Base-by-base conservation (phyloP, 805 yeast genomes). In the Groenewaldozyma tartarivorans region DNA sequence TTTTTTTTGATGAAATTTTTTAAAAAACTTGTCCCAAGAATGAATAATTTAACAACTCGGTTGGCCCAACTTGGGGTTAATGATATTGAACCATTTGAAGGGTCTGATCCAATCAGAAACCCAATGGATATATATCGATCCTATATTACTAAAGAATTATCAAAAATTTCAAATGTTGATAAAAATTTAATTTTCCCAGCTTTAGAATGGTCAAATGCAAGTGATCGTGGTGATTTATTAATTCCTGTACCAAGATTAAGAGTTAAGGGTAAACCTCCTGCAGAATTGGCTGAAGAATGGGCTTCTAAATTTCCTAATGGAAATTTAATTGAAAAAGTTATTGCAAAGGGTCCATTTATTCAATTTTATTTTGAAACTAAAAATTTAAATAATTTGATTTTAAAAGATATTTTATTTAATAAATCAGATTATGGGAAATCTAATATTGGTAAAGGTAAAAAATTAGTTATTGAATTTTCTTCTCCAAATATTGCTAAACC, bases 401-500 rank as follows among this genome's bases (percentile, higher is more conserved):
- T 84, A 41, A 79, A 77, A 47, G 88, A 81, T 54, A 66, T 80
- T 33, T 71, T 88, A 51, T 65, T 66, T 38, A 72, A 81, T 61
- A 69, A 68, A 42, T 56, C 58, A 3, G 64, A 69, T 31, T 92
- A 75, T 61, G 98, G 98, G 50, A 64, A 77, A 35, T 68, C 79
- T 52, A 84, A 87, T 37, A 53, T 83, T 41, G 96, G 92, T 43
- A 63, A 64, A 32, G 78, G 77, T 48, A 81, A 86, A 66, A 80
- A 69, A 48, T 71, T 82, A 15, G 54, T 87, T 35, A 72, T 92
- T 53, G 99, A 92, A 63, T 92, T 92, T 57, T 85, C 96, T 2
- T 88, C 97, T 27, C 99, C 99, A 49, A 92, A 92, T 64, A 90
- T 92, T 57, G 99, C 99, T 50, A 92, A 92, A 67, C 99, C 99